Base-by-base conservation (phyloP, 129 eudicot species). In the Saposhnikovia divaricata region DNA sequence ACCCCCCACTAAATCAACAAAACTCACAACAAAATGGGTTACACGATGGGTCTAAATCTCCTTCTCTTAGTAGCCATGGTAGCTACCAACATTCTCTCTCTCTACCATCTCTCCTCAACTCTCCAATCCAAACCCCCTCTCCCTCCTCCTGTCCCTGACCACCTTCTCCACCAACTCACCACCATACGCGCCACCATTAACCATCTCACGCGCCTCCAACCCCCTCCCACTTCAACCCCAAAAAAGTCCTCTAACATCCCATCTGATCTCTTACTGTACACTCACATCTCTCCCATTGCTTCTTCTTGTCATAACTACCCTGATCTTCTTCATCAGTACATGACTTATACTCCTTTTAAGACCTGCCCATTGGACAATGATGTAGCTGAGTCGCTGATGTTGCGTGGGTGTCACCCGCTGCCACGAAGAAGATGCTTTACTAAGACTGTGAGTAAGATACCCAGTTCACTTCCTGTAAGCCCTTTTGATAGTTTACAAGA, bases 171-270 rank as follows among this genome's bases (percentile, higher is more conserved):
- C 83, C 93, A 94, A 46, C 97, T 94, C 47, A 87, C 87, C 69
- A 94, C 97, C 84, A 91, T 94, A 84, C 98, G 96, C 96, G 97
- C 98, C 96, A 92, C 98, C 93, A 92, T 94, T 75, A 87, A 84
- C 88, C 98, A 91, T 87, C 97, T 94, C 93, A 94, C 98, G 86
- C 87, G 92, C 91, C 92, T 85, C 84, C 98, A 93, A 16, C 86
- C 87, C n/a, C 51, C 87, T 66, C 15, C 84, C 79, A 21, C 86
- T 23, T 12, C 87, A 44, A 6, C 91, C 87, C 16, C 85, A 76
- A 0, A 71, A 7, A 25, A 70, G 0, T 39, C 27, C 25, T 18
- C 88, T 78, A 21, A 65, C 65, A 79, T 80, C 87, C 97, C 98
- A 4, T 90, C 98, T 13, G 97, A 94, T 76, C 98, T 94, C 85